phyloP scores from a whole-genome alignment of 106 monocot species.

The Cymbidium sinense region DNA sequence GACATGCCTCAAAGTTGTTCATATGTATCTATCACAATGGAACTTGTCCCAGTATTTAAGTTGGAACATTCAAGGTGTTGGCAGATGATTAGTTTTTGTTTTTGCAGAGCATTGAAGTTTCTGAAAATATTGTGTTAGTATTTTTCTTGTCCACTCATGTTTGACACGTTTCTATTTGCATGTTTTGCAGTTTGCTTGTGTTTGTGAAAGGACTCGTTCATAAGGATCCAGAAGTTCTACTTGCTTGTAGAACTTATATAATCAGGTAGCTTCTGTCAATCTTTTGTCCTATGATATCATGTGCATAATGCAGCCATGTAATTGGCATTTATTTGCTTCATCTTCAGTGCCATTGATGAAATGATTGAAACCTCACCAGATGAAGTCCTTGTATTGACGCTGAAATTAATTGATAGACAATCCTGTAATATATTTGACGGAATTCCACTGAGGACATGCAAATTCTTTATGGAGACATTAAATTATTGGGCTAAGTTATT shows the following conservation, averaged over 20 bases:
- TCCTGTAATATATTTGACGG: conserved; percentile 19
- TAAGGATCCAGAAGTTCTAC: conserved; percentile 38
- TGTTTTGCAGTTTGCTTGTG: conserved; percentile 38
- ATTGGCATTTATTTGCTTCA: neutral
- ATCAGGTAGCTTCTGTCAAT: conserved; percentile 39
- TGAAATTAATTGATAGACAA: conserved; percentile 38
- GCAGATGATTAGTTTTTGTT: neutral
- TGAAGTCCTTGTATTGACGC: conserved; percentile 43
- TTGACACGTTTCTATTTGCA: conserved; percentile 4
- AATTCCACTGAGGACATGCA: conserved; percentile 26
- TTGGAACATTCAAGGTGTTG: conserved; percentile 54
- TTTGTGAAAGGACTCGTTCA: conserved; percentile 57
- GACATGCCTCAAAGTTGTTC: conserved; percentile 34
- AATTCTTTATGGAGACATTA: conserved; percentile 46
- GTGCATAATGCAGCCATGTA: neutral
- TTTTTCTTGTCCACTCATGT: neutral
- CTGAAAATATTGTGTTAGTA: neutral
- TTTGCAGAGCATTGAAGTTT: neutral
- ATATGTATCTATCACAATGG: conserved; percentile 28
- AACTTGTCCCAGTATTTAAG: conserved; percentile 59
- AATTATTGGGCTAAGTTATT: conserved; percentile 43
- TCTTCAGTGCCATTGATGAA: conserved; percentile 58
- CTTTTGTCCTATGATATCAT: neutral
- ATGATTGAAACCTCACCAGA: conserved; percentile 48
- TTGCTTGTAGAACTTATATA: conserved; percentile 44